Conservation (phyloP, 2,329 filamentous ascomycete genomes). For the Ophiosphaerella narmari region DNA sequence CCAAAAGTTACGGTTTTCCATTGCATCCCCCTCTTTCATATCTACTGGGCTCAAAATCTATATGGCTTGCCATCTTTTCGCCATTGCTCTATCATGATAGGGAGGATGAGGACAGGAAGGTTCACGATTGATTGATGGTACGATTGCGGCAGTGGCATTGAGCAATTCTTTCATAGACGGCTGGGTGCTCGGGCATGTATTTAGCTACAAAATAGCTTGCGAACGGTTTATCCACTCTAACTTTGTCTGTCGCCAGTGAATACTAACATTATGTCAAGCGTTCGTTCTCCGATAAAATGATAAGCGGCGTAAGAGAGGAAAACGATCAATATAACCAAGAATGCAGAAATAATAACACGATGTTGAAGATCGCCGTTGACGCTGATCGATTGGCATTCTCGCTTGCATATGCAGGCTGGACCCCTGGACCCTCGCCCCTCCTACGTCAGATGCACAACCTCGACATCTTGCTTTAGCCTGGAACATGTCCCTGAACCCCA, state of each 20-base stretch:
- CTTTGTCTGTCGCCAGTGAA: constrained; percentile 1
- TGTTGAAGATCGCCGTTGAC: constrained; percentile 21
- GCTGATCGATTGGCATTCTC: constrained; percentile 20
- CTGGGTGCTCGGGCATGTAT: constrained; percentile 41
- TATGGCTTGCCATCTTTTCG: constrained; percentile 25
- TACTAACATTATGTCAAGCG: neutral
- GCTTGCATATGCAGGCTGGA: constrained; percentile 18
- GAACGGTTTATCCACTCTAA: constrained; percentile 31
- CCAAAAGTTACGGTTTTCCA: constrained; percentile 41
- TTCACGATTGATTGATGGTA: constrained; percentile 8
- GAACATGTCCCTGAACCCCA: neutral
- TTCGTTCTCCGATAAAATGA: no score
- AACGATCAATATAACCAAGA: no score
- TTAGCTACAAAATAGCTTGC: constrained; percentile 37
- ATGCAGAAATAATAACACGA: neutral
- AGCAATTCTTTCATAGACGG: constrained; percentile 22
- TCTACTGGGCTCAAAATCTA: constrained; percentile 27
- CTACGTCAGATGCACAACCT: constrained; percentile 43
- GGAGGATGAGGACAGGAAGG: constrained; percentile 7
- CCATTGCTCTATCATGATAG: neutral
- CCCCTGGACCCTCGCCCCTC: constrained; percentile 32
- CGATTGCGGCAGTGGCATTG: neutral
- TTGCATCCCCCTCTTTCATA: constrained; percentile 20
- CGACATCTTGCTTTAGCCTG: constrained; percentile 33
- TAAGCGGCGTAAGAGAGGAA: no score